Evolutionary conservation across 805 yeast species (phyloP), one percentile per base, ranked within the genome.

Genomic region (Ogataea populi-albae): DNA sequence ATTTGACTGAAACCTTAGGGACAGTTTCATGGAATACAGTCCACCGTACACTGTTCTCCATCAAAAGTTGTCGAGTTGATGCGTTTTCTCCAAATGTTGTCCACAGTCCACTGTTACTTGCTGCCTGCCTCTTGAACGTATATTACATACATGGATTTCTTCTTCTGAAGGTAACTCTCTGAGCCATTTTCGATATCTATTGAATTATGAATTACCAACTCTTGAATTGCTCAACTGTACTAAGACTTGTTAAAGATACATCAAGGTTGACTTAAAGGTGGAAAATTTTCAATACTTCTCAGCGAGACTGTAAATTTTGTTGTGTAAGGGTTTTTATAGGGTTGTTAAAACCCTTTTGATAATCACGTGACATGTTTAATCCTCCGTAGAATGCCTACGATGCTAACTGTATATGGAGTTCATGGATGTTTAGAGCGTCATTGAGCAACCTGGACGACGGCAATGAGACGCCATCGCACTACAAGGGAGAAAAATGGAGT

Each of bases 161-260:
- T 81, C 95, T 87, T 84, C 97, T 87, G 86, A 80, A 89, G 61
- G 97, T 88, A 74, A 89, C 94, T 83, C 98, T 91, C 78, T 88
- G 95, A 72, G 96, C 98, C 98, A 93, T 93, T 32, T 40, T 35
- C 38, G 18, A 24, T 18, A 18, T 15, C 12, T 6, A 24, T 28
- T 18, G 23, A 6, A 12, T 17, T 28, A 9, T 12, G 21, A 18
- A 20, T 3, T 7, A 28, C 32, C 7, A 28, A 17, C 21, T 17
- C 12, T 28, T 11, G 21, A 28, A 28, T 18, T 28, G 11, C 28
- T 12, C 14, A 9, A 25, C 28, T 25, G 28, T 9, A 10, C 14
- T 15, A 25, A 12, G 14, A 8, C 8, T 12, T 25, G 14, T 9
- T 12, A 8, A 25, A 12, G 8, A 38, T 26, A 31, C 28, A 23